Evolutionary conservation across 2,329 filamentous ascomycete genomes (phyloP).

Genomic region (Talaromyces piceae): DNA sequence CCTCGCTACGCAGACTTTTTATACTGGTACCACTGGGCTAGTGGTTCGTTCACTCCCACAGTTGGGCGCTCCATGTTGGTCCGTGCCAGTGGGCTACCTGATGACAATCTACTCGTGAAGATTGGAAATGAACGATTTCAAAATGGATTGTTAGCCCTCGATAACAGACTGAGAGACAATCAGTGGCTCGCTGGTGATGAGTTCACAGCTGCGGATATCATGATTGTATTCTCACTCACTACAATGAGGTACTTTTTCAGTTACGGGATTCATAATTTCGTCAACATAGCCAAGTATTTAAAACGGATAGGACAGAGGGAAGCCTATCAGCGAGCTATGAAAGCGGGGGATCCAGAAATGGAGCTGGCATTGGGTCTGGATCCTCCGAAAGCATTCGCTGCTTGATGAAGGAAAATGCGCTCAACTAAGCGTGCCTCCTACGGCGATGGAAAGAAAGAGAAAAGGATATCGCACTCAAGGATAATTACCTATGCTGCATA

Average conservation of each 20-base stretch:
- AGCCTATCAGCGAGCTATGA: conserved; percentile 43
- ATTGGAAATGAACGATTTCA: conserved; percentile 28
- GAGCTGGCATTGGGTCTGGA: conserved; percentile 22
- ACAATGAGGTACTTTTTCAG: conserved; percentile 51
- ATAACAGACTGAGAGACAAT: conserved; percentile 42
- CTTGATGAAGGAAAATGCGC: no score
- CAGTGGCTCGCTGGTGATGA: conserved; percentile 54
- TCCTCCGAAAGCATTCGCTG: conserved; percentile 1
- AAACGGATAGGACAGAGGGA: conserved; percentile 38
- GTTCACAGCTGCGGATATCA: conserved; percentile 60
- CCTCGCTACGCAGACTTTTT: conserved; percentile 53
- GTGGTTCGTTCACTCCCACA: conserved; percentile 38
- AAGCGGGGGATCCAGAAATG: conserved; percentile 44
- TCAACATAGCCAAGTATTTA: conserved; percentile 42
- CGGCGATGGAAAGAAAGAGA: neutral
- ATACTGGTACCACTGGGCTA: conserved; percentile 57
- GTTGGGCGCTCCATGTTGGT: conserved; percentile 34
- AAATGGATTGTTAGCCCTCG: conserved; percentile 38
- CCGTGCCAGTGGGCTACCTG: conserved; percentile 14
- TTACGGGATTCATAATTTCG: conserved; percentile 35
- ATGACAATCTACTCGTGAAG: conserved; percentile 23
- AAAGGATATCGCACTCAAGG: no score
- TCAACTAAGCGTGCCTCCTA: no score
- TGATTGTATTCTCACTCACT: conserved; percentile 54
- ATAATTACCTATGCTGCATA: no score